A percentile compares a stretch with the other conserved stretches of the same genome.
Conservation (phyloP, 371 early-diverging fungal genomes). For the Mortierella sp. region DNA sequence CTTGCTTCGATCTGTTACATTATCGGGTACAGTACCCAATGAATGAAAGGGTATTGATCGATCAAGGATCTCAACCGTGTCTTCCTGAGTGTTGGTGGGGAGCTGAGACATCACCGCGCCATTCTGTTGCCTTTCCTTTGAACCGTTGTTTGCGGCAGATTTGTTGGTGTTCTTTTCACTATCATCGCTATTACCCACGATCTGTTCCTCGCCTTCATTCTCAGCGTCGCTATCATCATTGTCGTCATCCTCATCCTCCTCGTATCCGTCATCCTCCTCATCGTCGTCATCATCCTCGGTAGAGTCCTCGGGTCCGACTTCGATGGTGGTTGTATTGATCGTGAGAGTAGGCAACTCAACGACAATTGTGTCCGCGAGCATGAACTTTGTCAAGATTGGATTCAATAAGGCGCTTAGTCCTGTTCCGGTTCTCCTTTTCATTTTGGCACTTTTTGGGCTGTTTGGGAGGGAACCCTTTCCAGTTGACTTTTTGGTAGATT, state of each 20-base stretch:
- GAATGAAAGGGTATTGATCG: slow-evolving; percentile 13
- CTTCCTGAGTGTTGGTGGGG: neutral
- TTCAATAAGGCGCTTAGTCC: slow-evolving; percentile 38
- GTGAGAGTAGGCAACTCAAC: slow-evolving; percentile 45
- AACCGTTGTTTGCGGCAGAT: neutral
- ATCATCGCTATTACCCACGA: neutral
- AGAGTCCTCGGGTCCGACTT: slow-evolving; percentile 13
- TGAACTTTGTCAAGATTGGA: slow-evolving; percentile 30
- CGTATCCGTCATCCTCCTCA: slow-evolving; percentile 29
- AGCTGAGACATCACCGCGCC: neutral
- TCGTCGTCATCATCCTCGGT: slow-evolving; percentile 29
- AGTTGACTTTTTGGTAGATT: neutral
- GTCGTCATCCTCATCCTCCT: slow-evolving; percentile 10
- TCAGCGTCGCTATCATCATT: slow-evolving; percentile 2
- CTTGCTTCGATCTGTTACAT: neutral
- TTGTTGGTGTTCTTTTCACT: neutral
- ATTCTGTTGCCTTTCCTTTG: neutral
- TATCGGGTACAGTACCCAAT: neutral
- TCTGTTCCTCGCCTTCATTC: neutral
- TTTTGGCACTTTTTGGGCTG: slow-evolving; percentile 28
- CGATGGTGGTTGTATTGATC: slow-evolving; percentile 41
- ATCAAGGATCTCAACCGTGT: slow-evolving; percentile 10
- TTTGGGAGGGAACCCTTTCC: slow-evolving; percentile 8
- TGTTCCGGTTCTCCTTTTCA: slow-evolving; percentile 33
- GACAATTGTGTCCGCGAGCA: slow-evolving; percentile 33